These are phyloP conservation scores for Talaromyces wortmannii DNA, from an alignment of 495 filamentous ascomycete species.

Conservation along the genomic window DNA sequence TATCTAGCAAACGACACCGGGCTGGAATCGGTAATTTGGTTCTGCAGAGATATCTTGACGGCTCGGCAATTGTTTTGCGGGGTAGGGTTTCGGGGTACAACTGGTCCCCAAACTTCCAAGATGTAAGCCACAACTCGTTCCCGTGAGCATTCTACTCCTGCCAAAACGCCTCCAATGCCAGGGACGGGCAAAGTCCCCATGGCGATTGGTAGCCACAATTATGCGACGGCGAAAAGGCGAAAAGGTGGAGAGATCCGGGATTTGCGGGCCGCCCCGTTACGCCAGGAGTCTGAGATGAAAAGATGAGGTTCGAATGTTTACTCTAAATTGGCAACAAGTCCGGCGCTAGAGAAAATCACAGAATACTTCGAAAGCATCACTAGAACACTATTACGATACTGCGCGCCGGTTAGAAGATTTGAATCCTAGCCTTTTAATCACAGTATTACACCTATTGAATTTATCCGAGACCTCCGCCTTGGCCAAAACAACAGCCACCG, in stretches of 20 bases:
- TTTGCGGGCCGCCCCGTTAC: neutral
- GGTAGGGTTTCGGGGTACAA: neutral
- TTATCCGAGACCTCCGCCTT: neutral
- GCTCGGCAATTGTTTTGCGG: too few species aligned
- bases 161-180: neutral
- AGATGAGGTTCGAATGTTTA: neutral
- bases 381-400: neutral
- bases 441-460: neutral
- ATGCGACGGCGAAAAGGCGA: neutral
- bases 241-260: neutral
- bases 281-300: neutral
- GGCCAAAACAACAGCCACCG: neutral
- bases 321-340: neutral
- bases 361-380: neutral
- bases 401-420: neutral
- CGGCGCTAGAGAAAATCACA: neutral
- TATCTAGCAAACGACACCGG: too few species aligned
- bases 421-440: neutral
- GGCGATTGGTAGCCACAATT: neutral
- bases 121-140: neutral
- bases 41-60: too few species aligned
- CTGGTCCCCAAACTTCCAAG: neutral
- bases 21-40: too few species aligned
- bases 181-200: neutral
- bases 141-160: neutral